Conservation (phyloP, 768 basidiomycete species). For the Vishniacozyma victoriae region DNA sequence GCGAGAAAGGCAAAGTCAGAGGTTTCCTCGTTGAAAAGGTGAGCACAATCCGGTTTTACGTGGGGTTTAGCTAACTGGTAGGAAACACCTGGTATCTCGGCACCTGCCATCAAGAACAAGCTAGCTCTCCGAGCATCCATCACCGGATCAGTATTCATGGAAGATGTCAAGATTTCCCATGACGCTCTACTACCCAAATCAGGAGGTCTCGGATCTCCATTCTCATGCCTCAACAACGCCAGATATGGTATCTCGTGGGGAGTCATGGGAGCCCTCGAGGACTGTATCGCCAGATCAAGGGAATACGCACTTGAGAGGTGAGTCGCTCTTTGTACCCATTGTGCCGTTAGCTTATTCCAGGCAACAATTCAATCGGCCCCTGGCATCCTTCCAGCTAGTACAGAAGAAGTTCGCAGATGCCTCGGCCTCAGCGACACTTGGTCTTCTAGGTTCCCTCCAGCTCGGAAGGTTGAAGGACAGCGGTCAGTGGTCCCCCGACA, state of each 20-base stretch:
- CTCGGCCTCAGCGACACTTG: slow-evolving; percentile 74
- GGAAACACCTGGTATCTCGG: slow-evolving; percentile 74
- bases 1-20: slow-evolving; percentile 59
- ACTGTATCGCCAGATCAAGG: slow-evolving; percentile 71
- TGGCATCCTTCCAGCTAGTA: slow-evolving; percentile 93
- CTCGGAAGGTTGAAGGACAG: slow-evolving; percentile 77
- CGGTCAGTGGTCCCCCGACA: slow-evolving; percentile 71
- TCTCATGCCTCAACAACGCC: slow-evolving; percentile 88
- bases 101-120: slow-evolving; percentile 88
- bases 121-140: slow-evolving; percentile 71
- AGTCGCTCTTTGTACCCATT: not conserved
- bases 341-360: slow-evolving; percentile 16
- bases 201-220: slow-evolving; percentile 73
- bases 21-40: slow-evolving; percentile 91
- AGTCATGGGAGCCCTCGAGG: slow-evolving; percentile 90
- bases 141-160: slow-evolving; percentile 68
- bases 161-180: slow-evolving; percentile 70
- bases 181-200: slow-evolving; percentile 72
- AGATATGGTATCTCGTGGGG: slow-evolving; percentile 91
- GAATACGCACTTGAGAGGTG: slow-evolving; percentile 77
- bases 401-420: slow-evolving; percentile 97
- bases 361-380: slow-evolving; percentile 78
- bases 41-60: slow-evolving; percentile 12
- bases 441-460: slow-evolving; percentile 50
- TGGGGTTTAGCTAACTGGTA: slow-evolving; percentile 38